These are phyloP conservation scores for Ganoderma multipileum DNA, from an alignment of 1,284 basidiomycete genomes.

Conservation along the genomic window DNA sequence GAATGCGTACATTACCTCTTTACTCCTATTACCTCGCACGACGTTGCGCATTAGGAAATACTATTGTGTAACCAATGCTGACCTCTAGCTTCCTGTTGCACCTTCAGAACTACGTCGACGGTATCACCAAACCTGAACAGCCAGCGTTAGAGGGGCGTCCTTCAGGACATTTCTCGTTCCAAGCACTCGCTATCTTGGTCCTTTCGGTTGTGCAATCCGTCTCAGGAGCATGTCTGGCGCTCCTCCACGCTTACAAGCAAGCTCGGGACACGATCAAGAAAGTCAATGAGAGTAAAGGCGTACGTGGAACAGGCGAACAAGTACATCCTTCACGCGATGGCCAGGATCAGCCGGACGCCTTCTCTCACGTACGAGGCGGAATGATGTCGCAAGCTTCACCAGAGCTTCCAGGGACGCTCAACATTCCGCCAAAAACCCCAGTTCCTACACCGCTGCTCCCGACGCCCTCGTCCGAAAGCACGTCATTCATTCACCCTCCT, in stretches of 20 bases:
- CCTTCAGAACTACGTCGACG: neutral
- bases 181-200: conserved; percentile 66
- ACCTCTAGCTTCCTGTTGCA: conserved; percentile 15
- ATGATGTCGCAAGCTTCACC: conserved; percentile 2
- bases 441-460: conserved; percentile 5
- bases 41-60: neutral
- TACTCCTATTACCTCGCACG: neutral
- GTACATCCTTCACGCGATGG: neutral
- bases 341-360: neutral
- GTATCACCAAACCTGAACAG: conserved; percentile 15
- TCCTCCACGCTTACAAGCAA: conserved; percentile 74
- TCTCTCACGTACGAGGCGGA: conserved; percentile 4
- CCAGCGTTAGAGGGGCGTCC: conserved; percentile 29
- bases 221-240: conserved; percentile 68
- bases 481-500: conserved; percentile 26
- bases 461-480: conserved; percentile 22
- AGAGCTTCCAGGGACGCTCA: conserved; percentile 23
- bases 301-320: conserved; percentile 4
- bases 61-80: neutral
- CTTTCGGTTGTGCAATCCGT: conserved; percentile 77
- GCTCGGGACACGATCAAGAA: conserved; percentile 66
- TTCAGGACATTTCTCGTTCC: conserved; percentile 54
- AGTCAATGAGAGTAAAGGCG: conserved; percentile 54
- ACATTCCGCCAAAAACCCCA: conserved; percentile 7
- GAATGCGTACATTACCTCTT: conserved; percentile 9